phyloP scores from a whole-genome alignment of 2,329 filamentous ascomycete species.

The Fusarium sp. region DNA sequence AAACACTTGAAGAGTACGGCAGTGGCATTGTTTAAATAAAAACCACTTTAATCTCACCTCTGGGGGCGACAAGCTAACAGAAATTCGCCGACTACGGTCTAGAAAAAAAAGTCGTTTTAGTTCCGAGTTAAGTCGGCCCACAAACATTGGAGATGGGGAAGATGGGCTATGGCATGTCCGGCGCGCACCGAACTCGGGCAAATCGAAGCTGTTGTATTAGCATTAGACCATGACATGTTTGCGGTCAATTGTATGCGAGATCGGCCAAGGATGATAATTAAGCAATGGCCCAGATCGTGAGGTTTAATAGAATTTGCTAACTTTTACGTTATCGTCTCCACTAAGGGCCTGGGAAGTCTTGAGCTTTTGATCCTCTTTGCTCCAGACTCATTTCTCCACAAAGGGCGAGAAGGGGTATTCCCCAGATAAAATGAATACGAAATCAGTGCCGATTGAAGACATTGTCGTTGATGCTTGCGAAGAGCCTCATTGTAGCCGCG shows the following conservation, averaged over 20 bases:
- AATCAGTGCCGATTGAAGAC: neutral
- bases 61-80: conserved; percentile 15
- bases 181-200: conserved; percentile 31
- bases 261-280: conserved; percentile 1
- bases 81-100: conserved; percentile 14
- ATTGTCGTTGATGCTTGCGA: neutral
- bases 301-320: conserved; percentile 35
- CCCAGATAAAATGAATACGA: conserved; percentile 2
- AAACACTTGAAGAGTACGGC: neutral
- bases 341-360: neutral
- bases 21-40: conserved; percentile 8
- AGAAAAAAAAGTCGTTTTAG: conserved; percentile 2
- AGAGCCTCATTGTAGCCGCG: conserved; percentile 21
- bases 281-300: conserved; percentile 21
- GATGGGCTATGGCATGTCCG: conserved; percentile 1
- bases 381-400: conserved; percentile 28
- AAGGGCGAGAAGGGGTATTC: conserved; percentile 2
- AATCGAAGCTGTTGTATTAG: neutral
- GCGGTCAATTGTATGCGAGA: conserved; percentile 4
- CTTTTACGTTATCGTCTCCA: conserved; percentile 43
- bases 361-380: neutral
- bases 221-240: neutral
- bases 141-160: conserved; percentile 6
- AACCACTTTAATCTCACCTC: neutral
- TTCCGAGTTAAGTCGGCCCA: conserved; percentile 35